Evolutionary conservation across 2,329 filamentous ascomycete species (phyloP).

Genomic region (Hansfordia pulvinata): DNA sequence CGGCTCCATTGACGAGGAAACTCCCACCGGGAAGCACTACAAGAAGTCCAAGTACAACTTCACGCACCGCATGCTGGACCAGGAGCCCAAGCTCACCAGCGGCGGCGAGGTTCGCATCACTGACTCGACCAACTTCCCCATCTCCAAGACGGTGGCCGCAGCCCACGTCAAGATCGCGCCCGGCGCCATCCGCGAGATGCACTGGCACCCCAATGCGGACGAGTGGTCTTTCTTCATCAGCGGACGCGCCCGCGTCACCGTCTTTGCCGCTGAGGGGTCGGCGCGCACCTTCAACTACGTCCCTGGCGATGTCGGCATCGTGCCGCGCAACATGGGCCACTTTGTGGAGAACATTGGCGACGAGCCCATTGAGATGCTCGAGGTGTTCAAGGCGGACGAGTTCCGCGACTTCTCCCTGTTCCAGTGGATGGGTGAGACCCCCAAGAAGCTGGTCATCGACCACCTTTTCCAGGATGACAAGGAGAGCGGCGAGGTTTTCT

Average conservation of each 20-base stretch:
- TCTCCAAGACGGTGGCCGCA: constrained; percentile 60
- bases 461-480: constrained; percentile 51
- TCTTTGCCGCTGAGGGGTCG: constrained; percentile 56
- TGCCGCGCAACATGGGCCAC: constrained; percentile 65
- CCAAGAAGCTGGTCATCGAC: constrained; percentile 50
- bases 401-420: constrained; percentile 63
- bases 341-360: constrained; percentile 75
- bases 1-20: constrained; percentile 50
- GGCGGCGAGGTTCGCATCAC: constrained; percentile 63
- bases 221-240: constrained; percentile 72
- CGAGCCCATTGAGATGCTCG: constrained; percentile 61
- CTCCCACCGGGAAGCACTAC: constrained; percentile 44
- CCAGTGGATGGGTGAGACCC: constrained; percentile 64
- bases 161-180: constrained; percentile 60
- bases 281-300: constrained; percentile 66
- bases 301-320: constrained; percentile 64
- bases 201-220: constrained; percentile 70
- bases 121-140: constrained; percentile 62
- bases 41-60: constrained; percentile 57
- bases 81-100: constrained; percentile 49
- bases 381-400: constrained; percentile 59
- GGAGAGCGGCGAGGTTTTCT: constrained; percentile 48
- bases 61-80: constrained; percentile 58
- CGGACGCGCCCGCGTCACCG: constrained; percentile 58
- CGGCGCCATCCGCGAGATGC: constrained; percentile 63